Evolutionary conservation across 305 asterid species (phyloP), one percentile per base, ranked within the genome.

Genomic region (Fraxinus baroniana): DNA sequence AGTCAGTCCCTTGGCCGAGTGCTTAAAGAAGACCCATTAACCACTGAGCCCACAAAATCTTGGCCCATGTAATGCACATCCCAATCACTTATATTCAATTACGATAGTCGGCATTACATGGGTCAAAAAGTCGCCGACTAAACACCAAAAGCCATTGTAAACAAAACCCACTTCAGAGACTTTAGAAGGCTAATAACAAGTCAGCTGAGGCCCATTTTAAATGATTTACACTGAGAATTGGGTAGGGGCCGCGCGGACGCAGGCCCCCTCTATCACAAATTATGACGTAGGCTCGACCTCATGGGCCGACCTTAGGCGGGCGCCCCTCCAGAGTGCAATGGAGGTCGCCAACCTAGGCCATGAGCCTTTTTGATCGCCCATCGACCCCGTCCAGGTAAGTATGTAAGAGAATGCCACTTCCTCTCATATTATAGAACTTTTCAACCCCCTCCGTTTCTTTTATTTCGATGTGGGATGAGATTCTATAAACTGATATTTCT

Each of bases 331-430:
- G 39, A 80, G 91, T 89, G 88, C 88, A 83, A 86, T 83, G 88
- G 77, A 86, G 79, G 83, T 86, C 84, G 20, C 83, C 83, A 82
- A 2, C 88, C 89, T 81, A 87, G 85, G 81, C 86, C 87, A 82
- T 87, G 84, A 78, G 74, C 57, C 88, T 90, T 81, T 1, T 0
- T 82, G 87, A 86, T 85, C 87, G 7, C 82, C 87, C 87, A 84
- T 82, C 4, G 86, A 87, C 83, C 87, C 89, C 85, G 77, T 89
- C 91, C 88, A 85, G 83, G 86, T 90, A 87, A 83, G 88, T 87
- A 80, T 26, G 84, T 18, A 57, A 0, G 0, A 0, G 10, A 1
- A 0, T 2, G 30, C 30, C 12, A 60, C 30, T 6, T 2, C 12
- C 72, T 62, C 72, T 62, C 17, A 8, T 7, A 0, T 62, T 62